Evolutionary conservation across 2,329 filamentous ascomycete species (phyloP).

Genomic region (Scedosporium dehoogii): DNA sequence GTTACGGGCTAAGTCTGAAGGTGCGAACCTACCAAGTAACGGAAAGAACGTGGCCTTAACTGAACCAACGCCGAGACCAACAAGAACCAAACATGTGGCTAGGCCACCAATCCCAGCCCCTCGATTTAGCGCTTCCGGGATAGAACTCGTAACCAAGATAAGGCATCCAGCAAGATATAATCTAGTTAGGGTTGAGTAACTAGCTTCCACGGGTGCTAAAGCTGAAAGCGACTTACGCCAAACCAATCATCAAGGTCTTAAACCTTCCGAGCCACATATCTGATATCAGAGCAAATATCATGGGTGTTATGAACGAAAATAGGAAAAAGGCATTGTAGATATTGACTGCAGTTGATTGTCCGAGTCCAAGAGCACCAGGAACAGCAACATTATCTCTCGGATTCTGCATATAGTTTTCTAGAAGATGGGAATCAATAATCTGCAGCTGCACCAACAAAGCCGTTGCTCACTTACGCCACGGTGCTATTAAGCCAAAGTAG

Average conservation of each 20-base stretch:
- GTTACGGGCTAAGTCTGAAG: constrained; percentile 34
- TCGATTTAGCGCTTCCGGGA: constrained; percentile 2
- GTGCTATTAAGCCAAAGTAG: not conserved
- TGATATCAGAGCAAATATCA: constrained; percentile 47
- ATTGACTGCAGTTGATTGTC: constrained; percentile 36
- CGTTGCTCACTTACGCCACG: not conserved
- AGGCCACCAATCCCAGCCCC: constrained; percentile 5
- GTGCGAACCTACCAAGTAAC: constrained; percentile 51
- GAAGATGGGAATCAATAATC: not conserved
- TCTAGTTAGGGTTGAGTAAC: not conserved
- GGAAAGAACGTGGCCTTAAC: constrained; percentile 67
- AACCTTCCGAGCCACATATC: constrained; percentile 53
- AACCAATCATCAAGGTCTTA: constrained; percentile 42
- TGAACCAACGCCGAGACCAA: constrained; percentile 57
- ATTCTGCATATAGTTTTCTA: constrained; percentile 33
- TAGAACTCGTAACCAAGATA: constrained; percentile 29
- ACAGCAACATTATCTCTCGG: constrained; percentile 17
- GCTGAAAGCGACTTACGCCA: constrained; percentile 10
- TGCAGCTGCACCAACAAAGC: too few relatives aligned
- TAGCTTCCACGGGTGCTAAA: not conserved
- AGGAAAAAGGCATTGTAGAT: constrained; percentile 38
- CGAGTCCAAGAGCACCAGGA: constrained; percentile 39
- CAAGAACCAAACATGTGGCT: constrained; percentile 17
- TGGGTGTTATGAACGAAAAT: constrained; percentile 41
- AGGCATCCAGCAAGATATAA: constrained; percentile 20